Conservation (phyloP, 345 rosid genomes). For the Bretschneidera sinensis region DNA sequence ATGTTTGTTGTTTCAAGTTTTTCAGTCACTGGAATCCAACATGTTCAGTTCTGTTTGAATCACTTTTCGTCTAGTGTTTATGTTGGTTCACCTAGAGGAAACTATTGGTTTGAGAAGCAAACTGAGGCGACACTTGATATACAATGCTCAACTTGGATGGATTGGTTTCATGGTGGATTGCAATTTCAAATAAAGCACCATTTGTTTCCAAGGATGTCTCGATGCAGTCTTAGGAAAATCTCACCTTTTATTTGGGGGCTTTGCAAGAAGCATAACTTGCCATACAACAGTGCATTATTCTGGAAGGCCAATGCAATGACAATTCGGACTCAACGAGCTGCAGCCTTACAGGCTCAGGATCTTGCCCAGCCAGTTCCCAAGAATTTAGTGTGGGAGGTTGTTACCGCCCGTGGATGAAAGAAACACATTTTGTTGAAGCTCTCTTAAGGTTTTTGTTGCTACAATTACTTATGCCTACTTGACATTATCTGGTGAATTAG, state of each 20-base stretch:
- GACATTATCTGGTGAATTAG: no score
- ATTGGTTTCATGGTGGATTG: conserved; percentile 75
- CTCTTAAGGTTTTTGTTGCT: no score
- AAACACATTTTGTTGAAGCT: no score
- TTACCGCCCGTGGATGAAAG: background rate
- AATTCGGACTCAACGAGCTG: conserved; percentile 24
- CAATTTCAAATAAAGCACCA: conserved; percentile 77
- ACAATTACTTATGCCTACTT: no score
- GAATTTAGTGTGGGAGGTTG: conserved; percentile 56
- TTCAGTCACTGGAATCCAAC: conserved; percentile 40
- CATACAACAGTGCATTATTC: conserved; percentile 33
- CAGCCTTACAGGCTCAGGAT: conserved; percentile 51
- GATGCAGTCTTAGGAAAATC: conserved; percentile 43
- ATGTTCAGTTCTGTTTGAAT: conserved; percentile 50
- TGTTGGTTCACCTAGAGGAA: conserved; percentile 40
- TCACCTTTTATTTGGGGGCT: no score
- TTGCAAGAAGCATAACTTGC: conserved; percentile 50
- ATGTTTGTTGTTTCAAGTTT: conserved; percentile 44
- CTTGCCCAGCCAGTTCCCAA: conserved; percentile 31
- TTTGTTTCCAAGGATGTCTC: conserved; percentile 51
- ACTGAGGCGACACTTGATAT: conserved; percentile 42
- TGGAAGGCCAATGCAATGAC: conserved; percentile 46
- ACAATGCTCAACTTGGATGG: conserved; percentile 53
- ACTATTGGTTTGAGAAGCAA: conserved; percentile 48
- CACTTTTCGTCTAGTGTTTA: conserved; percentile 48